Evolutionary conservation across 345 rosid species (phyloP), one percentile per base, ranked within the genome.

Genomic region (Boechera divaricarpa): DNA sequence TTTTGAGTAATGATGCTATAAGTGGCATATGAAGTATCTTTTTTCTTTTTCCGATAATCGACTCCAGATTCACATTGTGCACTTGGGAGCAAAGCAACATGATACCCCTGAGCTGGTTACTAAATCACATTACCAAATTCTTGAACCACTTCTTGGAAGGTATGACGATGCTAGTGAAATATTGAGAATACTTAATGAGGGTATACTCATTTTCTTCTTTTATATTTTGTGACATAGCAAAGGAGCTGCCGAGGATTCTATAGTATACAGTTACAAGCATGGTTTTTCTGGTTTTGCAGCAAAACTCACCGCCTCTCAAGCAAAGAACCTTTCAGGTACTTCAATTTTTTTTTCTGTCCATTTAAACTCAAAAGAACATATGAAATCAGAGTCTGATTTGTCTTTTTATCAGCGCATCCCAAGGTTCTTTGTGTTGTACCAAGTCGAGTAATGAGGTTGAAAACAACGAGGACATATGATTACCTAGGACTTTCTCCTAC

Each of bases 211-310:
- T 45, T 64, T 55, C 7, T 71, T 58, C 7, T 18, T 64, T 31
- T 38, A 18, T 51, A 18, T 41, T 78, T 45, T 5, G 31, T 18
- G 4, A 0, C 4, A 51, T 78, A 89, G 91, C 70, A 58, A 78
- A 15, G 76, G 81, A 64, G 81, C 60, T 75, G 87, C 84, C 3
- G 15, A 63, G 36, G 77, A 81, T 5, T 79, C 89, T 24, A 80
- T 89, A 21, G 52, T 87, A 38, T 89, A 85, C 55, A 83, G 81
- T 26, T 87, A 86, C 72, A 72, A 59, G 42, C 82, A 76, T 32
- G 77, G 81, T 13, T 82, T 89, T 64, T 85, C 87, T 8, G 94
- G 91, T 21, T 87, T 89, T 24, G 85, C 89, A 1, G 91, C 91
- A 16, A 72, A 69, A 57, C 83, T 89, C 41, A 82, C 75, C 5